Conservation (phyloP, 805 yeast species). For the Debaryomyces castellii region DNA sequence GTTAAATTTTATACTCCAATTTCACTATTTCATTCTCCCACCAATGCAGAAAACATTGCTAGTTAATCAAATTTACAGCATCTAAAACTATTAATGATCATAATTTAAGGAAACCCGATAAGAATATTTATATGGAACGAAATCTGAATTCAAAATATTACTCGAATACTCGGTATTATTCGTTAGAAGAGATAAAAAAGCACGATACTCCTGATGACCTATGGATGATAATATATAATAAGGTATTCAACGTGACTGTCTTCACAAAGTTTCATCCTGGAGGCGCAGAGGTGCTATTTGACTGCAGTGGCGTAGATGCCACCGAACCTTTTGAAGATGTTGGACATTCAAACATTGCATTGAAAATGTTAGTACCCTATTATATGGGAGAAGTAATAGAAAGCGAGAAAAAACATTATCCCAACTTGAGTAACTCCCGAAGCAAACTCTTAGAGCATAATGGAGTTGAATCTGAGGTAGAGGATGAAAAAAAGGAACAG, state of each 20-base stretch:
- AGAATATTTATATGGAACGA: neutral
- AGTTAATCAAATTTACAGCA: too few relatives aligned
- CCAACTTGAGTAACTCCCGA: constrained; percentile 8
- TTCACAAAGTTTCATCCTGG: constrained; percentile 82
- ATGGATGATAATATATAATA: constrained; percentile 82
- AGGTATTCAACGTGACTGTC: constrained; percentile 72
- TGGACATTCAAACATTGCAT: constrained; percentile 36
- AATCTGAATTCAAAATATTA: neutral
- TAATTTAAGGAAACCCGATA: neutral
- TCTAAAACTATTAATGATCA: neutral
- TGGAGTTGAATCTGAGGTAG: neutral
- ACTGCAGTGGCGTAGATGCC: constrained; percentile 79
- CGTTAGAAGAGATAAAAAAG: constrained; percentile 54
- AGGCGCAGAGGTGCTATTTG: constrained; percentile 67
- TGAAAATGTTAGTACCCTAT: constrained; percentile 29
- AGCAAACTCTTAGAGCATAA: neutral
- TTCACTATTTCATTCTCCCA: too few relatives aligned
- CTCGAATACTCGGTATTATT: constrained; percentile 3
- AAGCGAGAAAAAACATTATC: constrained; percentile 14
- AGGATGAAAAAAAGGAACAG: constrained; percentile 5
- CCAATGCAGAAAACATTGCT: too few relatives aligned
- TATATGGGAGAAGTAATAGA: constrained; percentile 26
- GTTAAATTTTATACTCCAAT: too few relatives aligned
- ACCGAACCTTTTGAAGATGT: constrained; percentile 63
- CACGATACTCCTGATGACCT: constrained; percentile 77